phyloP scores from a whole-genome alignment of 2,329 filamentous ascomycete genomes.

The Parafenestella ontariensis region DNA sequence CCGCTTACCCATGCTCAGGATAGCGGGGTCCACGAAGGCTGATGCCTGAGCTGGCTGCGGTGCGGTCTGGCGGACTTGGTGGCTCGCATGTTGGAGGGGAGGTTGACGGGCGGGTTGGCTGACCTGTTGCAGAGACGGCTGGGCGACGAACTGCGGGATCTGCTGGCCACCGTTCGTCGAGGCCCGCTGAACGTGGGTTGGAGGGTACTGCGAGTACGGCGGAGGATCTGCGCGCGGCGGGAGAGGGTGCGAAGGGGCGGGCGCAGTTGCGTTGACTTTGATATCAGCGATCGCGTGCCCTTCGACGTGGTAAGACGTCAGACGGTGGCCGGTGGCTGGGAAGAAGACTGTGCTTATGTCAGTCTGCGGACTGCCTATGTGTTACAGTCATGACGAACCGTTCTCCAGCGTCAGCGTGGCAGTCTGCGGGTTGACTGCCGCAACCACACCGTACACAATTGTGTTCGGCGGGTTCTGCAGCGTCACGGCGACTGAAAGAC shows the following conservation, averaged over 20 bases:
- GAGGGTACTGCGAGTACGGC: slow-evolving; percentile 30
- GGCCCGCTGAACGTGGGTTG: slow-evolving; percentile 17
- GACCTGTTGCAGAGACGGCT: slow-evolving; percentile 15
- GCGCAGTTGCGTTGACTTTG: slow-evolving; percentile 54
- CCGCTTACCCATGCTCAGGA: slow-evolving; percentile 69
- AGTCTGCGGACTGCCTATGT: slow-evolving; percentile 17
- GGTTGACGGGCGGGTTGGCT: slow-evolving; percentile 16
- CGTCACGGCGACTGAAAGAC: slow-evolving; percentile 76
- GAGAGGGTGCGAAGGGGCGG: slow-evolving; percentile 21
- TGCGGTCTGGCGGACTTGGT: slow-evolving; percentile 20
- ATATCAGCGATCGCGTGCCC: slow-evolving; percentile 66
- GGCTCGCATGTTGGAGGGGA: slow-evolving; percentile 13
- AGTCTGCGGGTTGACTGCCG: slow-evolving; percentile 70
- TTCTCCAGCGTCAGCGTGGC: slow-evolving; percentile 70
- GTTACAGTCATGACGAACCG: slow-evolving; percentile 58
- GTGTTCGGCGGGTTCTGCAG: slow-evolving; percentile 70
- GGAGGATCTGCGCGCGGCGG: slow-evolving; percentile 24
- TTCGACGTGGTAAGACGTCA: slow-evolving; percentile 63
- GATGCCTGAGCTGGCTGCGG: slow-evolving; percentile 36
- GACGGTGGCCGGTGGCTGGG: slow-evolving; percentile 60
- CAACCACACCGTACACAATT: slow-evolving; percentile 73
- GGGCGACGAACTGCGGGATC: slow-evolving; percentile 19
- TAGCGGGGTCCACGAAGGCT: slow-evolving; percentile 79
- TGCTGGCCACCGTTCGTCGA: slow-evolving; percentile 9
- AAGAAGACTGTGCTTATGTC: slow-evolving; percentile 55